Conservation (phyloP, 495 filamentous ascomycete species). For the Clavariopsis aquatica region DNA sequence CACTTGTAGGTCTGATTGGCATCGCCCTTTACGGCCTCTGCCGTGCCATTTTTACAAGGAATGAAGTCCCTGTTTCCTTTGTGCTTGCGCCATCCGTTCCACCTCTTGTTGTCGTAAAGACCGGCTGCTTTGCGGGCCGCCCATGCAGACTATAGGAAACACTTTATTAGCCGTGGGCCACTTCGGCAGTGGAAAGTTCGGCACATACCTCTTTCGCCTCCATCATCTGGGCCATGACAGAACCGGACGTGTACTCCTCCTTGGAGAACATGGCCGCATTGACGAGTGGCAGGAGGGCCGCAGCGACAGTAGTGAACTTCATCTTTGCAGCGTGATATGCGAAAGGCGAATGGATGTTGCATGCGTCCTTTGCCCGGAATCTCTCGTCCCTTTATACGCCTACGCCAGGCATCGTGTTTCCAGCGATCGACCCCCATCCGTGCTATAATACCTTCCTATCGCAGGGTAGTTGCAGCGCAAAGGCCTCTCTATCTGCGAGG, state of each 20-base stretch:
- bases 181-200: too few species aligned
- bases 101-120: conserved; percentile 21
- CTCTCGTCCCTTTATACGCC: background rate
- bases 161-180: conserved; percentile 6
- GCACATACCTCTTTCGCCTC: conserved; percentile 22
- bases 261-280: conserved; percentile 17
- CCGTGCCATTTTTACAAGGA: conserved; percentile 15
- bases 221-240: conserved; percentile 26
- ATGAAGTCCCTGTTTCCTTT: conserved; percentile 14
- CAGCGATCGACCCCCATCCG: background rate
- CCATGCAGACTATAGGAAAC: conserved; percentile 13
- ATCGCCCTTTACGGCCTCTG: conserved; percentile 25
- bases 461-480: background rate
- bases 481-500: background rate
- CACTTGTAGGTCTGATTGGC: conserved; percentile 27
- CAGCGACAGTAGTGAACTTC: conserved; percentile 23
- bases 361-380: background rate
- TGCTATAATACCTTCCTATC: conserved; percentile 26
- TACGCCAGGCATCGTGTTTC: too few species aligned
- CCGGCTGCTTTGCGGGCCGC: conserved; percentile 21
- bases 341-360: background rate
- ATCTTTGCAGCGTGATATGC: conserved; percentile 10
- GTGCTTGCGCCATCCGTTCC: conserved; percentile 18
- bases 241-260: conserved; percentile 23
- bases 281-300: conserved; percentile 18